Evolutionary conservation across 2,329 filamentous ascomycete genomes (phyloP), one percentile per base, ranked within the genome.

Genomic region (Parafenestella ontariensis): DNA sequence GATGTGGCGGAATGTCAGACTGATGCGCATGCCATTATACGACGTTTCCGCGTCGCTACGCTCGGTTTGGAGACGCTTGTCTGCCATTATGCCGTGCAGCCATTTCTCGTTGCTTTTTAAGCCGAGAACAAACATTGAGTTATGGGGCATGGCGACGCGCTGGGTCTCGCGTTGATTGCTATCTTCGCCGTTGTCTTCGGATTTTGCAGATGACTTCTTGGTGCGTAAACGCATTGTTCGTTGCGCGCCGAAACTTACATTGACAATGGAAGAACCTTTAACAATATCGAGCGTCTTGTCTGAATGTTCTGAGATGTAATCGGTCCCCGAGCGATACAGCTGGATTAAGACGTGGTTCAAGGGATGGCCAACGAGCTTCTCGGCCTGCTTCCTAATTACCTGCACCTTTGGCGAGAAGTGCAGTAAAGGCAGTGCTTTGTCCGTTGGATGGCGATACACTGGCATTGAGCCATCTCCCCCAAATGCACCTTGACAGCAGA

Each of bases 201-300:
- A 6, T 8, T 49, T 42, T 23, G 47, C 20, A 2, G 54, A 40
- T 8, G 62, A 72, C 58, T 89, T 89, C 78, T 96, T 96, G 10
- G 89, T 94, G 46, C 95, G 87, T 31, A 99, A 85, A 0, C 90
- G 84, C 93, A 98, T 97, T 2, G 87, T 93, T 48, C 95, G 84
- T 76, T 96, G 88, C 0, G 94, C 93, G 1, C 95, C 95, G n/a
- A 98, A 83, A 62, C 92, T 96, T 45, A 96, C 87, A 70, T 98
- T 99, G 61, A 93, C 92, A 62, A 99, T 96, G 55, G 83, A 93
- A 21, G 90, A 95, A 4, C 83, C 87, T 23, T 84, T 86, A 11
- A 87, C 87, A 52, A 99, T 95, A 72, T 99, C 95, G 21, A 99
- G 81, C 0, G 94, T 96, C 78, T 99, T 99, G 74, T 99, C 95